Evolutionary conservation across 2,329 filamentous ascomycete genomes (phyloP).

Genomic region (Davidsoniella australis): DNA sequence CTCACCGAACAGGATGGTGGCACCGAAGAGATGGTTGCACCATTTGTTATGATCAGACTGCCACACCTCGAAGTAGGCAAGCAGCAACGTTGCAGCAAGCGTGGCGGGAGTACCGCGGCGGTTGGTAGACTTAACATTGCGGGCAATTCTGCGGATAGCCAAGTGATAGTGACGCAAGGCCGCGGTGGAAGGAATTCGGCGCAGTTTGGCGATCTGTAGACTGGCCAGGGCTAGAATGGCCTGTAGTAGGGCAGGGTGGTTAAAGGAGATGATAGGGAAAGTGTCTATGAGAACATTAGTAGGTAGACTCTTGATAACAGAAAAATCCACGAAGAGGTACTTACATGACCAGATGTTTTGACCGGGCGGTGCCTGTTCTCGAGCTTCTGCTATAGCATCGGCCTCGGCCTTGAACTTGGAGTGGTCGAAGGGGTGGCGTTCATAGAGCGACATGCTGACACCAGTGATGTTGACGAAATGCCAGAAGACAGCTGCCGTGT

Average conservation of each 20-base stretch:
- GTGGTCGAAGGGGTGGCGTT: conserved; percentile 62
- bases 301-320: background rate
- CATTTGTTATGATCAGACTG: conserved; percentile 88
- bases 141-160: conserved; percentile 60
- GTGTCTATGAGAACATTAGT: conserved; percentile 34
- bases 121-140: conserved; percentile 51
- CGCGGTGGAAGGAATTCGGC: conserved; percentile 55
- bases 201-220: conserved; percentile 72
- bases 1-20: conserved; percentile 65
- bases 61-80: conserved; percentile 90
- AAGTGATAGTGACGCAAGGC: conserved; percentile 87
- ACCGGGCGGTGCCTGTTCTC: conserved; percentile 33
- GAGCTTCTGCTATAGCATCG: conserved; percentile 23
- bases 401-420: conserved; percentile 38
- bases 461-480: conserved; percentile 86
- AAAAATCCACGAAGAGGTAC: conserved; percentile 15
- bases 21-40: conserved; percentile 74
- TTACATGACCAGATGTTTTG: conserved; percentile 48
- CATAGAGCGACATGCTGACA: conserved; percentile 71
- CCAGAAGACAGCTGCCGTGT: conserved; percentile 69
- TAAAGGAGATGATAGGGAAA: conserved; percentile 66
- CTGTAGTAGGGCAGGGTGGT: conserved; percentile 74
- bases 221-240: conserved; percentile 78
- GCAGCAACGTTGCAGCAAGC: conserved; percentile 68
- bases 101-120: conserved; percentile 63